A percentile compares a stretch with the other conserved stretches of the same genome.
Evolutionary conservation across 1,284 basidiomycete genomes (phyloP).

Genomic region (Pholiota adiposa): DNA sequence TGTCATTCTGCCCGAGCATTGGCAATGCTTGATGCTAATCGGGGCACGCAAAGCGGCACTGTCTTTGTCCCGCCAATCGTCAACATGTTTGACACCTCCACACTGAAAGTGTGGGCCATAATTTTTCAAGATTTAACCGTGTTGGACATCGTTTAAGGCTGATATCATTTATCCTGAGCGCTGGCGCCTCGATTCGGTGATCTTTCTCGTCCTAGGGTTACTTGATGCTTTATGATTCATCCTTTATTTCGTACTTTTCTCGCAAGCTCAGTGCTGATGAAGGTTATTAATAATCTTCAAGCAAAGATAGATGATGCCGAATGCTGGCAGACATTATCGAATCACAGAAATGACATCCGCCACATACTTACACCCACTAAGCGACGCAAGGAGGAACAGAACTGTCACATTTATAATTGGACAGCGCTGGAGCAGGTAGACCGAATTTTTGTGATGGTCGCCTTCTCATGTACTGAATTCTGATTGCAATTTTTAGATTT

Average conservation of each 20-base stretch:
- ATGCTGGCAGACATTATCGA: neutral
- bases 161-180: neutral
- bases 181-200: neutral
- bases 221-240: neutral
- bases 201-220: neutral
- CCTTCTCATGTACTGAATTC: neutral
- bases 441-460: conserved; percentile 3
- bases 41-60: neutral
- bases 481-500: neutral
- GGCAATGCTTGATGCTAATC: neutral
- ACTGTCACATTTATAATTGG: conserved; percentile 1
- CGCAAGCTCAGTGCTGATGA: neutral
- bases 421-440: neutral
- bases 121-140: no score
- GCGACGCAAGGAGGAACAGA: neutral
- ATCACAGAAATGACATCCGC: conserved; percentile 4
- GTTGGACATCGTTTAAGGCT: no score
- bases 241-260: neutral
- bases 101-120: no score
- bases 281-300: neutral
- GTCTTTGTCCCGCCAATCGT: neutral
- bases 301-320: conserved; percentile 1
- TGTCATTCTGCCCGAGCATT: neutral
- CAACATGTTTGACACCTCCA: neutral
- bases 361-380: conserved; percentile 1